A percentile compares a stretch with the other conserved stretches of the same genome.
phyloP scores from a whole-genome alignment of 108 stramenopile genomes.

The Nitzschia sp. region DNA sequence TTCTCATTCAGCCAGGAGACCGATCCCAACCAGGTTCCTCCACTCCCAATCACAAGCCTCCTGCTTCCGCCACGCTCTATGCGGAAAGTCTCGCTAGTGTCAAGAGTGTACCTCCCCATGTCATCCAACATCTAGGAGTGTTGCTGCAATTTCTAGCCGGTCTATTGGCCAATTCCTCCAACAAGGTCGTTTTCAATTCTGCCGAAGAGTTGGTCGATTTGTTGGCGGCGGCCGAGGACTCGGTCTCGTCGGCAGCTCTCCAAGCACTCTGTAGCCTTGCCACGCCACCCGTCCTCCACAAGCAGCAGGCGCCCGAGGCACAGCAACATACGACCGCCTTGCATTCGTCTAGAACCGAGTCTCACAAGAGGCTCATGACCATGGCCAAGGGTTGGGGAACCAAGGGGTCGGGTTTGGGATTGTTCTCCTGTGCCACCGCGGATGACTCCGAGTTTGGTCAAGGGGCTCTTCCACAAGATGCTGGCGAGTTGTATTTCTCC shows the following conservation, averaged over 20 bases:
- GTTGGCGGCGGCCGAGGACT: conserved; percentile 72
- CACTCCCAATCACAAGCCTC: too few species aligned
- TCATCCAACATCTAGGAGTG: conserved; percentile 36
- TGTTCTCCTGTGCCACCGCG: conserved; percentile 64
- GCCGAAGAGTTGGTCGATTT: conserved; percentile 70
- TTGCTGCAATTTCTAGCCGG: conserved; percentile 66
- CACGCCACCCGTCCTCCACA: conserved; percentile 76
- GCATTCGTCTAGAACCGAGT: conserved; percentile 37
- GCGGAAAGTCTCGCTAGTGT: conserved; percentile 48
- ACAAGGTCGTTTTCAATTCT: conserved; percentile 83
- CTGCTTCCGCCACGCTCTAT: neutral
- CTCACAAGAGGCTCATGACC: conserved; percentile 65
- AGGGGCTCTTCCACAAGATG: conserved; percentile 37
- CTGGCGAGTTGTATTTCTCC: conserved; percentile 53
- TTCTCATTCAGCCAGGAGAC: conserved; percentile 54
- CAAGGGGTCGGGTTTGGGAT: conserved; percentile 74
- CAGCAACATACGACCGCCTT: conserved; percentile 66
- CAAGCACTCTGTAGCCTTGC: conserved; percentile 60
- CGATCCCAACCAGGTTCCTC: conserved; percentile 17
- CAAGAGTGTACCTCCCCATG: conserved; percentile 39
- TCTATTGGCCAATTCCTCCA: conserved; percentile 76
- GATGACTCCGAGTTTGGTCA: conserved; percentile 59
- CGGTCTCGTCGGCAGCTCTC: conserved; percentile 54
- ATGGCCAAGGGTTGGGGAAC: conserved; percentile 87
- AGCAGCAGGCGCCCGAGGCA: conserved; percentile 83